Percentiles rank a stretch among this genome's conserved stretches.
These are phyloP conservation scores for Paecilomyces sp. DNA, from an alignment of 2,329 filamentous ascomycete genomes.

Conservation along the genomic window DNA sequence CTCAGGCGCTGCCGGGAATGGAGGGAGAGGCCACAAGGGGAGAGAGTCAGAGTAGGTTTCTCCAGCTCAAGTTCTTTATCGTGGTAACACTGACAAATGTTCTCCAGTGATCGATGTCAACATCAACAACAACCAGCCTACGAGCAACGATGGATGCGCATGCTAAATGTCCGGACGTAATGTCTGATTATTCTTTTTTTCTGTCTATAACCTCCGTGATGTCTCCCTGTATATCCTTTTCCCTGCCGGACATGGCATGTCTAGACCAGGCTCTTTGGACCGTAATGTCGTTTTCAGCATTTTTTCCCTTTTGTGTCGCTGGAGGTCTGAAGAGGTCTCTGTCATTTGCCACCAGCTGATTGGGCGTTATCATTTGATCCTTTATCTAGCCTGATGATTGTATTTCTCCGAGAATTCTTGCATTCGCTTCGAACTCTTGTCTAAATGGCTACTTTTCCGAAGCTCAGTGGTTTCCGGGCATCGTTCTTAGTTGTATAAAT, in stretches of 20 bases:
- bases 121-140: conserved; percentile 61
- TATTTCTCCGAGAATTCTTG: not conserved
- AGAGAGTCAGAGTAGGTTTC: conserved; percentile 68
- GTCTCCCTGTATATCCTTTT: conserved; percentile 13
- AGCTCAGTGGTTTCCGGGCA: not conserved
- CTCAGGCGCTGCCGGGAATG: conserved; percentile 95
- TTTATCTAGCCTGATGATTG: not conserved
- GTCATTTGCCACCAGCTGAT: conserved; percentile 4
- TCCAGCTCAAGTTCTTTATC: not conserved
- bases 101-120: conserved; percentile 85
- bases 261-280: conserved; percentile 1
- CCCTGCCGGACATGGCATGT: not conserved
- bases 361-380: conserved; percentile 4
- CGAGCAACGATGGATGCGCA: conserved; percentile 66
- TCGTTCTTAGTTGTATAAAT: not conserved
- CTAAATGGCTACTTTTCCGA: not conserved
- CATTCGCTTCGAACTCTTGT: not conserved
- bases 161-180: conserved; percentile 40
- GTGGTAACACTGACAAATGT: not conserved
- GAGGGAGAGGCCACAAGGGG: conserved; percentile 77
- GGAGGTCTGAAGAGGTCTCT: conserved; percentile 21
- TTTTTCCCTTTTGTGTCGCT: conserved; percentile 16
- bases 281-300: conserved; percentile 13
- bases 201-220: conserved; percentile 23
- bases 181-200: conserved; percentile 5